These are phyloP conservation scores for Neopestalotiopsis sp. DNA, from an alignment of 2,329 filamentous ascomycete genomes.

Conservation along the genomic window DNA sequence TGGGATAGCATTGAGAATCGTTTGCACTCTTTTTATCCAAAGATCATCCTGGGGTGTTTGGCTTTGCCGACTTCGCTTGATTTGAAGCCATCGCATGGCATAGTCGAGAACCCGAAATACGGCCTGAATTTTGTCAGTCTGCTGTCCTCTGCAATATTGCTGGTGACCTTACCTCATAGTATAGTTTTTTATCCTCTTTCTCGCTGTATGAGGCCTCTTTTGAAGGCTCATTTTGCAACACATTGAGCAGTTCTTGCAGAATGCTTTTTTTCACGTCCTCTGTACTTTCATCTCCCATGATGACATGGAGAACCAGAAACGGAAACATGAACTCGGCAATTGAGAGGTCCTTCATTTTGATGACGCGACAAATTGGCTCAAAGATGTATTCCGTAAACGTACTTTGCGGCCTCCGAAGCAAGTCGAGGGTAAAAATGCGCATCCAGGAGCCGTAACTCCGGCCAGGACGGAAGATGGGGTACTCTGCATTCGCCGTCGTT, in stretches of 20 bases:
- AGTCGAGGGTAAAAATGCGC: conserved; percentile 77
- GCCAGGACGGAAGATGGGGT: conserved; percentile 77
- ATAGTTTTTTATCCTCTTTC: conserved; percentile 79
- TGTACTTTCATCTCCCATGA: conserved; percentile 70
- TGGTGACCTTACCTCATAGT: conserved; percentile 72
- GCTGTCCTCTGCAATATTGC: conserved; percentile 8
- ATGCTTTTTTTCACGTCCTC: conserved; percentile 69
- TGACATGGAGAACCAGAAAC: conserved; percentile 82
- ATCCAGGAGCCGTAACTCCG: conserved; percentile 83
- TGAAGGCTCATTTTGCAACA: conserved; percentile 68
- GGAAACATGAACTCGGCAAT: conserved; percentile 90
- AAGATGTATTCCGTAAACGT: conserved; percentile 79
- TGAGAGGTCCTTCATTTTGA: conserved; percentile 83
- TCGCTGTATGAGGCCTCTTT: conserved; percentile 61
- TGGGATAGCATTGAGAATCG: conserved; percentile 67
- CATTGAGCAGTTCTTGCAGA: conserved; percentile 72
- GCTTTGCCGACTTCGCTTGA: conserved; percentile 58
- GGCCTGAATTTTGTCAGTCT: conserved; percentile 58
- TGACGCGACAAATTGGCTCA: conserved; percentile 78
- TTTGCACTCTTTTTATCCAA: conserved; percentile 54
- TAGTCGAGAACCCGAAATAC: conserved; percentile 93
- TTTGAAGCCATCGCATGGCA: conserved; percentile 85
- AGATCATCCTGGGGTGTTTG: conserved; percentile 49
- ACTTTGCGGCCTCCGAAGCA: conserved; percentile 79
- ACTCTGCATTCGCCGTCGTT: conserved; percentile 60